Conservation (phyloP, 2,329 filamentous ascomycete species). For the Colletotrichum sp. region DNA sequence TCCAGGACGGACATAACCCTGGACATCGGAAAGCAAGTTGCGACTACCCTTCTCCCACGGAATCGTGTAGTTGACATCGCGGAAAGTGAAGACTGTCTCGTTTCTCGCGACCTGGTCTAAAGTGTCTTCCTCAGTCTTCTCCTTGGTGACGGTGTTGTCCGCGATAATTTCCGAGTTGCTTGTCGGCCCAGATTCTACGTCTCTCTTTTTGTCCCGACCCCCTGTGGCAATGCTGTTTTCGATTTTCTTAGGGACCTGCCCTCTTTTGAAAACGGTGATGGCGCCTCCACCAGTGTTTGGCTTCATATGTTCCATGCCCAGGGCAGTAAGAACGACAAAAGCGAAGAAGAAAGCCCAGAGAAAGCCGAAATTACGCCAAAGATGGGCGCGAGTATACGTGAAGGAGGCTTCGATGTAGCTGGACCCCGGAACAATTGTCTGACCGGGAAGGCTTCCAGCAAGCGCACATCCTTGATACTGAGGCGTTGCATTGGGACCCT, state of each 20-base stretch:
- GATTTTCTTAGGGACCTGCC: conserved; percentile 64
- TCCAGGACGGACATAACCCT: conserved; percentile 85
- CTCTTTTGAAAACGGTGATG: conserved; percentile 67
- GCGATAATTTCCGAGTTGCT: conserved; percentile 68
- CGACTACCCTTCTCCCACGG: conserved; percentile 67
- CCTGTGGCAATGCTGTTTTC: conserved; percentile 62
- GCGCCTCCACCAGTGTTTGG: conserved; percentile 64
- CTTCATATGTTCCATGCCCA: conserved; percentile 48
- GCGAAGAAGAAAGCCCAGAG: conserved; percentile 54
- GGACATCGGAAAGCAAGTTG: conserved; percentile 74
- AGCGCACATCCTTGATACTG: conserved; percentile 66
- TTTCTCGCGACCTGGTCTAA: conserved; percentile 63
- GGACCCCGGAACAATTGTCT: conserved; percentile 55
- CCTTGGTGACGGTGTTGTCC: conserved; percentile 12
- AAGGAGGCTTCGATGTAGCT: conserved; percentile 60
- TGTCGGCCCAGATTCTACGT: conserved; percentile 51
- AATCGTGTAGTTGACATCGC: conserved; percentile 54
- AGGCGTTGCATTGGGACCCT: conserved; percentile 45
- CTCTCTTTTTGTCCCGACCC: conserved; percentile 45
- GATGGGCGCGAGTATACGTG: conserved; percentile 58
- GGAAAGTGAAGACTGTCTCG: conserved; percentile 62
- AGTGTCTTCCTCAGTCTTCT: conserved; percentile 30
- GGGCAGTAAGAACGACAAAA: conserved; percentile 47
- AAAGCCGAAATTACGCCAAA: conserved; percentile 66
- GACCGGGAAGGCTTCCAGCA: conserved; percentile 59